A percentile compares a stretch with the other conserved stretches of the same genome.
Evolutionary conservation across 139 green algal species (phyloP).

Genomic region (Axilococcus clingmanii): DNA sequence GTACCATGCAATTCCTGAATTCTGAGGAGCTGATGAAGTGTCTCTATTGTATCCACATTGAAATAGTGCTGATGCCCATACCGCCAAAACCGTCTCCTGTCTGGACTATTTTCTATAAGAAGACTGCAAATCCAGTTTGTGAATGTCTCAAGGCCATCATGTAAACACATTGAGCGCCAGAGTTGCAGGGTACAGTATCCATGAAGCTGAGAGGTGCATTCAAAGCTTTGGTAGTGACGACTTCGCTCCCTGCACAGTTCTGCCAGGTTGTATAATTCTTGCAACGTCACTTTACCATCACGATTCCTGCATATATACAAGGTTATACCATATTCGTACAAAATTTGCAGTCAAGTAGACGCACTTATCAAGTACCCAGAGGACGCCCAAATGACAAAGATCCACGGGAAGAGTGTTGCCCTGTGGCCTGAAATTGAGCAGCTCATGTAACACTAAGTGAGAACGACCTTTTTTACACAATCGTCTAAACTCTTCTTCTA

Average conservation of each 20-base stretch:
- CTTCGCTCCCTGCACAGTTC: constrained; percentile 16
- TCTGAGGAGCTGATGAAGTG: constrained; percentile 25
- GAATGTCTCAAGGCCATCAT: constrained; percentile 18
- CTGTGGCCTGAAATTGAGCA: constrained; percentile 6
- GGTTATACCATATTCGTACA: background rate
- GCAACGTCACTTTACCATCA: constrained; percentile 22
- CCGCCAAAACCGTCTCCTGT: constrained; percentile 7
- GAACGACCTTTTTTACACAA: constrained; percentile 9
- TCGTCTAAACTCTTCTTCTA: constrained; percentile 13
- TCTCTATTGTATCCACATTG: constrained; percentile 23
- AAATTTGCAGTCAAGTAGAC: background rate
- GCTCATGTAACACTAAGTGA: constrained; percentile 15
- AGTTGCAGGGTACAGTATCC: constrained; percentile 26
- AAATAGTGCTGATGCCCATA: constrained; percentile 16
- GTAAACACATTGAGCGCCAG: constrained; percentile 12
- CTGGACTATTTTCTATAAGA: constrained; percentile 17
- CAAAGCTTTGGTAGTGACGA: constrained; percentile 19
- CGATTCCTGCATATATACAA: constrained; percentile 20
- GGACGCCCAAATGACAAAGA: constrained; percentile 16
- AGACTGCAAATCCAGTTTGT: constrained; percentile 25
- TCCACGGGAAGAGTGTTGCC: constrained; percentile 9
- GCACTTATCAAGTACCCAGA: constrained; percentile 40
- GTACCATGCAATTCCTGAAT: constrained; percentile 28
- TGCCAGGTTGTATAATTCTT: constrained; percentile 20
- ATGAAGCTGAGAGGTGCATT: constrained; percentile 26